Percentiles rank a stretch among this genome's conserved stretches.
These are phyloP conservation scores for Acanthamoeba triangularis DNA, from an alignment of 208 protist genomes.

Conservation along the genomic window DNA sequence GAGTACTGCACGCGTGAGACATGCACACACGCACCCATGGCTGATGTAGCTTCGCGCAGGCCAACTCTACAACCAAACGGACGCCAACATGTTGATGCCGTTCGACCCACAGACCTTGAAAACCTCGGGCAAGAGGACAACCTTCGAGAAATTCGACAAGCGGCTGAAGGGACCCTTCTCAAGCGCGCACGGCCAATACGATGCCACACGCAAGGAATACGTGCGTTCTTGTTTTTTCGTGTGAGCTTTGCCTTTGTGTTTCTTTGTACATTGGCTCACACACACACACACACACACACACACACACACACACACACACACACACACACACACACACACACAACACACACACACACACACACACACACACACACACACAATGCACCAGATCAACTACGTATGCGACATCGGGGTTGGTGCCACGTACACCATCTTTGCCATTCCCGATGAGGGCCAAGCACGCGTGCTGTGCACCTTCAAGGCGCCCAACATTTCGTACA, in stretches of 20 bases:
- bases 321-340: no score
- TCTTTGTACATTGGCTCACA: no score
- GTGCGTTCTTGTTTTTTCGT: not conserved
- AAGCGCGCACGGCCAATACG: constrained; percentile 23
- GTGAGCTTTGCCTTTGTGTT: not conserved
- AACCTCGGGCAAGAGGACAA: not conserved
- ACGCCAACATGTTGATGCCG: constrained; percentile 44
- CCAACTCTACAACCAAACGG: constrained; percentile 42
- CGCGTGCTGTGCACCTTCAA: constrained; percentile 17
- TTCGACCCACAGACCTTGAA: constrained; percentile 10
- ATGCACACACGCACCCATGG: not conserved
- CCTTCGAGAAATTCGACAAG: constrained; percentile 14
- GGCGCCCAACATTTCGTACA: constrained; percentile 31
- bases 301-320: no score
- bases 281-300: no score
- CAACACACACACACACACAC: no score
- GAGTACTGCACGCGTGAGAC: not conserved
- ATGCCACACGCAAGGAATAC: constrained; percentile 21
- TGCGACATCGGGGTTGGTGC: not conserved
- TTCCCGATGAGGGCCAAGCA: not conserved
- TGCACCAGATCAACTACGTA: not conserved
- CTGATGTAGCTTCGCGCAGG: not conserved
- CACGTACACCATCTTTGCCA: not conserved
- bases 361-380: no score
- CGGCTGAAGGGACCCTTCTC: constrained; percentile 5